Base-by-base conservation (phyloP, 371 early-diverging fungal genomes). In the Zopfochytrium polystomum region DNA sequence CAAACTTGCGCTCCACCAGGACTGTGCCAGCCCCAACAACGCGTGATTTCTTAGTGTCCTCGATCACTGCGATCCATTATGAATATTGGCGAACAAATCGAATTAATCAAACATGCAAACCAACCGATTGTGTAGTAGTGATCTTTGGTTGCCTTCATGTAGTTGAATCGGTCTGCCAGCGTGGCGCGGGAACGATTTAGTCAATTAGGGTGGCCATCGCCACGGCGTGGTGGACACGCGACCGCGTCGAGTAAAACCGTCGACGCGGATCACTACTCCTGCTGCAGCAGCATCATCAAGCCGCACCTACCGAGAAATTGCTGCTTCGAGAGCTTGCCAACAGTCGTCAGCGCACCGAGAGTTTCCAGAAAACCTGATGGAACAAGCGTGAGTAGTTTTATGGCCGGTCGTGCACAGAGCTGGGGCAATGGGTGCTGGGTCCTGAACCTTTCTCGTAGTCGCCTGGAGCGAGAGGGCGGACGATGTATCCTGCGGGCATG, bases 21-120 rank as follows among this genome's bases (percentile, higher is more conserved):
- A 99, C 76, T 15, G 97, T 95, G 32, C 98, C 99, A n/a, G 90
- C 87, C 2, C 91, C 98, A 30, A 92, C 90, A 35, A 98, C 85
- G 29, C 72, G 63, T 29, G 60, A 29, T 30, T 82, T 66, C 23
- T 69, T 73, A 23, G 85, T 82, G 48, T 94, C 90, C 51, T 87
- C 87, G 52, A 96, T 90, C 13, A 95, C 92, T 47, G 91, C 80
- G 25, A 87, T 84, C 62, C 33, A 3, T 62, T 15, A 30, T 20
- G 22, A 1, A 55, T 18, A 26, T 2, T 55, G 23, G 13, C 48
- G 22, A 48, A 32, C 34, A 1, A 52, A 52, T 20, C n/a, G 11
- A 31, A 48, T 48, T 22, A 35, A 38, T 18, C 46, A 7, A 30
- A 49, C 27, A 33, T 6, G 18, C 26, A 0, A 3, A 11, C 49